Evolutionary conservation across 768 basidiomycete genomes (phyloP), one percentile per base, ranked within the genome.

Genomic region (Mrakia gelida): DNA sequence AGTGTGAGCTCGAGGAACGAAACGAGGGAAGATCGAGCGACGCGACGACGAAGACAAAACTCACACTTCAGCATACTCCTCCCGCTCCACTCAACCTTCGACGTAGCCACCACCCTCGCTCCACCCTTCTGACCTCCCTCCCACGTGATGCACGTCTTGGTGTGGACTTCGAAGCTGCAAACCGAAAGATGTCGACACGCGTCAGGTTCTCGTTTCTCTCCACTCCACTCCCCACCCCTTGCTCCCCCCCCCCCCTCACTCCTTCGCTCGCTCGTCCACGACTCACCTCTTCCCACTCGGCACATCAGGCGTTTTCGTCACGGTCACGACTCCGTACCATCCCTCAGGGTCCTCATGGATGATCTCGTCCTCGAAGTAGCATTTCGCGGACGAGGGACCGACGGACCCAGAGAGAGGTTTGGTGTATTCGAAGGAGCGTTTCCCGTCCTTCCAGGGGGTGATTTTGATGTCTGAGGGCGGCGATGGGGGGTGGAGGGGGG

Each of bases 401-500:
- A 80, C 70, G 26, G 75, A 76, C 13, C 75, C 80, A 7, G 73
- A 79, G 67, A 81, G 75, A 4, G 81, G 81, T 34, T 80, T 80
- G 41, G 70, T 61, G 72, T 80, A 81, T 18, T 74, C 59, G 41
- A 79, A 80, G 41, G 71, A 70, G 28, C 78, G 76, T 41, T 76
- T 62, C 54, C 45, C 52, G 32, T 71, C 49, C 18, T 9, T 21
- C 79, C 80, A 80, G n/a, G 81, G 78, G 15, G 56, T 16, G 52
- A 80, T 73, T 21, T 81, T 68, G 76, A 80, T 79, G 61, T 81
- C 80, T 81, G 49, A n/a, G n/a, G n/a, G n/a, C n/a, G n/a, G n/a
- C n/a, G n/a, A n/a, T n/a, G n/a, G n/a, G n/a, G n/a, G n/a, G n/a
- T n/a, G n/a, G n/a, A n/a, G n/a, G n/a, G n/a, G n/a, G n/a, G n/a